Conservation (phyloP, 164 flowering plant species). For the Annona cherimola region DNA sequence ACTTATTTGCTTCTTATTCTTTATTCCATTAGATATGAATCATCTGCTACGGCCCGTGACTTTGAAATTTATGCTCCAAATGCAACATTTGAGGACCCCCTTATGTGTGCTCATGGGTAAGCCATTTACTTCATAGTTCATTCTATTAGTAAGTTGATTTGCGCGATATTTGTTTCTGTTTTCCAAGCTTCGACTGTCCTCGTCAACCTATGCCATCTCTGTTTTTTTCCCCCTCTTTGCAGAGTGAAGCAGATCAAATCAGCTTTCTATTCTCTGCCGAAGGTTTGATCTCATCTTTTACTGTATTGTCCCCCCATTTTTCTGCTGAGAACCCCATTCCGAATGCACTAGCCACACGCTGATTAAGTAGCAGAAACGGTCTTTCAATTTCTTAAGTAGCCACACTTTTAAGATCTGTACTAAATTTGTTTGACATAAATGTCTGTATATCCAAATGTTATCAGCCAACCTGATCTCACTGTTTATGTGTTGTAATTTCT, state of each 20-base stretch:
- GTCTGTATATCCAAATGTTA: no score
- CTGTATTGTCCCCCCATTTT: not conserved
- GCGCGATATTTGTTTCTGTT: not conserved
- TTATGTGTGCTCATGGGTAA: conserved; percentile 76
- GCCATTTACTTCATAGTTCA: not conserved
- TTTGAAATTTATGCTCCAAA: conserved; percentile 77
- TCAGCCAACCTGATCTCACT: no score
- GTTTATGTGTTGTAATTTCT: no score
- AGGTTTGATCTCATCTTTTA: conserved; percentile 29
- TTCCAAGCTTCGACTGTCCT: not conserved
- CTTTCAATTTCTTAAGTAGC: no score
- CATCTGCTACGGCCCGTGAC: conserved; percentile 52
- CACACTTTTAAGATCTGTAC: no score
- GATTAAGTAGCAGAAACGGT: not conserved
- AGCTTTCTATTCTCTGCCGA: conserved; percentile 71
- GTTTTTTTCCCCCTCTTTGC: conserved; percentile 27
- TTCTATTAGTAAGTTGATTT: not conserved
- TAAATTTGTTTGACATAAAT: no score
- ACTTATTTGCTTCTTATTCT: not conserved
- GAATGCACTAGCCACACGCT: conserved; percentile 2
- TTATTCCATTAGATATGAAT: conserved; percentile 50
- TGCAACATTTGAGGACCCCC: conserved; percentile 87
- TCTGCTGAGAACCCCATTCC: not conserved
- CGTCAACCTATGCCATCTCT: not conserved
- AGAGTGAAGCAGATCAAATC: conserved; percentile 86